Evolutionary conservation across 345 rosid genomes (phyloP), one percentile per base, ranked within the genome.

Genomic region (Boechera stricta): DNA sequence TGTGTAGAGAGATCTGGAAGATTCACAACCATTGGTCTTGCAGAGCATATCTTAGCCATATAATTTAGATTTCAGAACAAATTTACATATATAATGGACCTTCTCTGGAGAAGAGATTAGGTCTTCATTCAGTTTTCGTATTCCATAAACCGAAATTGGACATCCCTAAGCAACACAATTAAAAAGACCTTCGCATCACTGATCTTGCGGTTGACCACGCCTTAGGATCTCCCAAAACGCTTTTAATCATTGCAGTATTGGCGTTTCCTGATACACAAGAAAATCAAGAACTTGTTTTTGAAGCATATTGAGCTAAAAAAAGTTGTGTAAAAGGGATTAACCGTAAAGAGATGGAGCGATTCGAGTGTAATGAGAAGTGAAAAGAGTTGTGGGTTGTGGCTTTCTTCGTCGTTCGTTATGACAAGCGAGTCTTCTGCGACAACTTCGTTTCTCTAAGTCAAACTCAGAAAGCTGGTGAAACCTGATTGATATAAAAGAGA

Each of bases 391-490:
- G 16, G 83, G 72, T 64, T 86, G 96, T 71, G 97, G 94, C 84
- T 91, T 94, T 81, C 98, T 82, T 16, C 97, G 76, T n/a, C 98
- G 92, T 64, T 90, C 88, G 38, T 94, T 94, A 54, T 94, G 98
- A 47, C 93, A 91, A 16, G 93, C 97, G 12, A 94, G 91, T 47
- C 96, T 85, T 81, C 89, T 87, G 16, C 98, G 90, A 79, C 97
- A 94, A 80, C 98, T 94, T 36, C 94, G 84, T 82, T 90, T 94
- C 65, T 84, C 90, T 24, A 84, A 91, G 82, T 94, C 98, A 69
- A 94, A 94, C 81, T 94, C 97, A 81, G 78, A 82, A 82, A 94
- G 89, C 83, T 86, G 83, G 77, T 91, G 98, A 79, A 94, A 94
- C 96, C 97, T 94, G 86, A 39, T 74, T 80, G 72, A 71, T 65